Evolutionary conservation across 2,329 filamentous ascomycete species (phyloP).

Genomic region (Cercospora beticola): DNA sequence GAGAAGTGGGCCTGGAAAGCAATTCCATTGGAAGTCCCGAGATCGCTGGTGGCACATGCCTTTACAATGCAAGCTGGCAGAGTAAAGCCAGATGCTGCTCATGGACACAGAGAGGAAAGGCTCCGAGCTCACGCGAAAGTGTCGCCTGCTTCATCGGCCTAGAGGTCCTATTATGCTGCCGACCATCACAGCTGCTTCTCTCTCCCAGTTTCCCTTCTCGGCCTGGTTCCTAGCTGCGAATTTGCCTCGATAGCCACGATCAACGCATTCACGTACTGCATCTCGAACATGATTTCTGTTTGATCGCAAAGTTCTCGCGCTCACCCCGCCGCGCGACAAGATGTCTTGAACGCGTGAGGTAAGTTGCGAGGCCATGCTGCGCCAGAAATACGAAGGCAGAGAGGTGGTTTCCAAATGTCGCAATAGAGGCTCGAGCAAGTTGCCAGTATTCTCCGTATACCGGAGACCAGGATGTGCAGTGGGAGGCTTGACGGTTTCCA

Average conservation of each 20-base stretch:
- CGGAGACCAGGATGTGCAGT: slow-evolving; percentile 61
- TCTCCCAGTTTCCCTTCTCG: slow-evolving; percentile 68
- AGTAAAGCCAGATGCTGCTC: background rate
- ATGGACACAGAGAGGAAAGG: background rate
- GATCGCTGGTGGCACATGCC: too few species aligned
- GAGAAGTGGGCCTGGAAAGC: too few species aligned
- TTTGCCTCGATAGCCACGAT: slow-evolving; percentile 58
- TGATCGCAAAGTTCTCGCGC: slow-evolving; percentile 73
- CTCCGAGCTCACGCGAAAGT: background rate
- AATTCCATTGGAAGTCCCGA: too few species aligned
- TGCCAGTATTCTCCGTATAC: slow-evolving; percentile 33
- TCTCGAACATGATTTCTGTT: slow-evolving; percentile 74
- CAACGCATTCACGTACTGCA: slow-evolving; percentile 78
- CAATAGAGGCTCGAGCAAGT: slow-evolving; percentile 67
- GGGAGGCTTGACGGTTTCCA: slow-evolving; percentile 67
- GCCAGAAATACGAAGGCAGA: slow-evolving; percentile 89
- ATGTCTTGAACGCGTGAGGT: slow-evolving; percentile 80
- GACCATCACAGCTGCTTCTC: slow-evolving; percentile 94
- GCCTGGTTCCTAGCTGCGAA: slow-evolving; percentile 38
- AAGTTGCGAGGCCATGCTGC: slow-evolving; percentile 77
- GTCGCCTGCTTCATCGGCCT: slow-evolving; percentile 16
- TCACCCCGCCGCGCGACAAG: slow-evolving; percentile 75
- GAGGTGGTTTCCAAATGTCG: slow-evolving; percentile 81
- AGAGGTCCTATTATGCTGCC: slow-evolving; percentile 70
- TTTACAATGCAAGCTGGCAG: background rate